Base-by-base conservation (phyloP, 768 basidiomycete species). In the Boletus rufocinnamomeus region DNA sequence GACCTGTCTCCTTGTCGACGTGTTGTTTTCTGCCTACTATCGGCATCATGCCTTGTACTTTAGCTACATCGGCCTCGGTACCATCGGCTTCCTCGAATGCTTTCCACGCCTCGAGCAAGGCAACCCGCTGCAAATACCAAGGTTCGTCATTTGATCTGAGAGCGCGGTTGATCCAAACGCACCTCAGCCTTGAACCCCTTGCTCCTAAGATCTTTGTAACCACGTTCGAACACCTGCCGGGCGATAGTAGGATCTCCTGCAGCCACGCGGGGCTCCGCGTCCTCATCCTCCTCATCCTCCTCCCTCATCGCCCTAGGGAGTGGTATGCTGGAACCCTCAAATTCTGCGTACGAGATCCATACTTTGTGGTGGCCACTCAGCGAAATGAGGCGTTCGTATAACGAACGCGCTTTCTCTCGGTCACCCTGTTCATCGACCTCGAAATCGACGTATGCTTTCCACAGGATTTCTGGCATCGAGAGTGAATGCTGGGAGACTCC, bases 381-480 rank as follows among this genome's bases (percentile, higher is more conserved):
- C 34, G 83, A 76, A 49, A 97, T 80, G 21, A 98, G 82, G 21
- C 95, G 84, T 75, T 98, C 95, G 71, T 97, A 98, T 41, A 98
- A 71, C 7, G 81, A 80, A n/a, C 96, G 80, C 2, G 91, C 89
- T 17, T 84, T 82, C 57, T 91, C 91, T 41, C 93, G 85, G 63
- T 98, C 95, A 65, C 94, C 94, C 37, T 74, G 73, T 72, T 97
- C 94, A 59, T 92, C 91, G 56, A 88, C 86, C 75, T 98, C 96
- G 65, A 97, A 97, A 73, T 98, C 96, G 75, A 98, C 92, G 73
- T 93, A 98, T 6, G 93, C 91, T 72, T 96, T 95, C 91, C 91
- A 93, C 10, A 95, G 77, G 7, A 94, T 76, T 71, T 98, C 96
- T 3, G 96, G 96, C 94, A 96, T 96, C 50, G 95, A 93, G 37